Conservation (phyloP, 805 yeast species). For the Candida loeiensis region DNA sequence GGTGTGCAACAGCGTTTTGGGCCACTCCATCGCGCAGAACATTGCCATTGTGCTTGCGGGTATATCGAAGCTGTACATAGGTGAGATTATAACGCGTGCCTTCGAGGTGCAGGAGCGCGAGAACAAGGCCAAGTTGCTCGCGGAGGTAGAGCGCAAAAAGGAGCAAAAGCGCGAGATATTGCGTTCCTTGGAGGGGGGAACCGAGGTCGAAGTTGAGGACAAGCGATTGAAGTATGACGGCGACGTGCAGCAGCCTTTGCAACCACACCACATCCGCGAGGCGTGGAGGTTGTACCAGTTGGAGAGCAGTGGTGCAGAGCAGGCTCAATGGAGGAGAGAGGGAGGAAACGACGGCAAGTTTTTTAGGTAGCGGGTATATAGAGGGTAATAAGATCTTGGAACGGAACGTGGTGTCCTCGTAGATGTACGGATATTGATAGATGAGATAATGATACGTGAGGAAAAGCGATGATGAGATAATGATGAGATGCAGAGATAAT, state of each 20-base stretch:
- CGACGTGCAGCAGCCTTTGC: constrained; percentile 55
- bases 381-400: background rate
- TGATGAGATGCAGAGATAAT: too few species aligned
- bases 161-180: constrained; percentile 29
- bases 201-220: constrained; percentile 28
- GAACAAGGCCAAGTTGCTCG: constrained; percentile 38
- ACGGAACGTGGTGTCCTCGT: background rate
- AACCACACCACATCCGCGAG: constrained; percentile 82
- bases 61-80: constrained; percentile 82
- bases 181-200: constrained; percentile 39
- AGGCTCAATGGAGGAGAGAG: constrained; percentile 65
- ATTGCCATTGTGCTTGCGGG: constrained; percentile 82
- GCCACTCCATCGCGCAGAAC: constrained; percentile 75
- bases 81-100: constrained; percentile 83
- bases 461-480: too few species aligned
- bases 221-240: constrained; percentile 28
- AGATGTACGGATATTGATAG: too few species aligned
- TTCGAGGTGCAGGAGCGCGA: constrained; percentile 63
- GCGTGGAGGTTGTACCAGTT: constrained; percentile 77
- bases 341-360: constrained; percentile 67
- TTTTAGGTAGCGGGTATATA: constrained; percentile 53
- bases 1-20: constrained; percentile 71
- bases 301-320: constrained; percentile 63
- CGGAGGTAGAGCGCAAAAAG: constrained; percentile 41
- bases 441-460: too few species aligned